Evolutionary conservation across 1,284 basidiomycete species (phyloP), one percentile per base, ranked within the genome.

Genomic region (Sporisorium iseilematis-ciliati): DNA sequence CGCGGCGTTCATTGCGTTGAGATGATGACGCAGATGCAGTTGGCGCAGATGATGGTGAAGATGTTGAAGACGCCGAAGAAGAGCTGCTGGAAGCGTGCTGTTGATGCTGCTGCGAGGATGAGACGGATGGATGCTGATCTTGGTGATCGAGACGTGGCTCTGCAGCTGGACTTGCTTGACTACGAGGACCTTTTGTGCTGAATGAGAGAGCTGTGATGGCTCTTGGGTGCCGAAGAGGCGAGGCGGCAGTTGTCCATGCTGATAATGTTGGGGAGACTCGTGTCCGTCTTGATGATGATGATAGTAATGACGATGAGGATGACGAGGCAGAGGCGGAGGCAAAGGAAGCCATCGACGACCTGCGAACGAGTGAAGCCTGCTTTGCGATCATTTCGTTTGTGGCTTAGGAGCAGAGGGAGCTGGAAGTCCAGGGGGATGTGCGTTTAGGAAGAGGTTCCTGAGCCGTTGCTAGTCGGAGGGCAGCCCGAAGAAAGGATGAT

Each of bases 91-190:
- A 38, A 10, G 45, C 20, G 43, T 59, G 45, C n/a, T 45, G 48
- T 16, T 53, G 43, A 5, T 56, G 42, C 12, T 23, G 12, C 18
- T 59, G 66, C 14, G 69, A 16, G 6, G 70, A 55, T 7, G 74
- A 54, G 14, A 58, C 26, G 26, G 68, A 46, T 48, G 63, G 18
- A 31, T 57, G 51, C 18, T 57, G 62, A 6, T 71, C 58, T 14
- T 72, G 74, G 4, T 53, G 57, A 6, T 77, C 64, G n/a, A 51
- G 58, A 42, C 63, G 74, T 26, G 55, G 55, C 49, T 65, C 65
- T 25, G 65, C 65, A 38, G 65, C 65, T 11, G 74, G 70, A 33
- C 65, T 72, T 18, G 72, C 72, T 26, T 75, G 72, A 12, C 66
- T 65, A 21, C 29, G 45, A 21, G 61, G 58, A 14, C 56, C 54